Conservation (phyloP, 1,284 basidiomycete species). For the Laetiporus sulphureus region DNA sequence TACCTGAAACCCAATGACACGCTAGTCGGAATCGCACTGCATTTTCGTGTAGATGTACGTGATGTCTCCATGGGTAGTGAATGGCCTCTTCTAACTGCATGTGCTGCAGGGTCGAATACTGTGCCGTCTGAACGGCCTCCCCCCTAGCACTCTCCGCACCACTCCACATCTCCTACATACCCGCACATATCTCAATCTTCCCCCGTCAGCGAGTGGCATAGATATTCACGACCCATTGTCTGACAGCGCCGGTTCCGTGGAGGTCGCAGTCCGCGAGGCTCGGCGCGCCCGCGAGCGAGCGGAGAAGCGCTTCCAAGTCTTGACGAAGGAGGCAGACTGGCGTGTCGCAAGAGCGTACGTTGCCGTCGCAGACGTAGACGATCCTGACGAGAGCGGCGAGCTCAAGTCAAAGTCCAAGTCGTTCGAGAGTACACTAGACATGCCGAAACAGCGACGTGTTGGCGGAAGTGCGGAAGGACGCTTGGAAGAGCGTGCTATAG, state of each 20-base stretch:
- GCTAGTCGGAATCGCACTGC: slow-evolving; percentile 57
- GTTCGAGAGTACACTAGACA: slow-evolving; percentile 5
- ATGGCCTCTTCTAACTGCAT: background rate
- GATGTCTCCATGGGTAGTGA: too few relatives aligned
- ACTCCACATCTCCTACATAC: slow-evolving; percentile 73
- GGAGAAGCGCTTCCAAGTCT: slow-evolving; percentile 49
- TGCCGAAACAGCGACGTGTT: slow-evolving; percentile 10
- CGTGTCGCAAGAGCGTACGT: slow-evolving; percentile 61
- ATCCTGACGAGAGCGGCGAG: slow-evolving; percentile 24
- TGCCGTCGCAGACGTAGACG: slow-evolving; percentile 39
- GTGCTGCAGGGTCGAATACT: slow-evolving; percentile 43
- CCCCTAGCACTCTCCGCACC: slow-evolving; percentile 56
- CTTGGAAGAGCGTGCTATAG: slow-evolving; percentile 45
- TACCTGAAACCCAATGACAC: slow-evolving; percentile 58
- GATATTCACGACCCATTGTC: background rate
- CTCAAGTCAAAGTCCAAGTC: slow-evolving; percentile 25
- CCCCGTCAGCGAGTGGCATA: slow-evolving; percentile 26
- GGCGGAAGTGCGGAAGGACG: slow-evolving; percentile 9
- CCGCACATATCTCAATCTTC: slow-evolving; percentile 48
- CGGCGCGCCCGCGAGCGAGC: slow-evolving; percentile 46
- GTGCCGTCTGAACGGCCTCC: slow-evolving; percentile 60
- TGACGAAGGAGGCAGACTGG: slow-evolving; percentile 66
- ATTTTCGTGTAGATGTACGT: slow-evolving; percentile 54
- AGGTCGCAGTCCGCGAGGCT: slow-evolving; percentile 33
- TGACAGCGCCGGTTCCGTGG: slow-evolving; percentile 8